Evolutionary conservation across 1,284 basidiomycete genomes (phyloP), one percentile per base, ranked within the genome.

Genomic region (Apiotrichum porosum): DNA sequence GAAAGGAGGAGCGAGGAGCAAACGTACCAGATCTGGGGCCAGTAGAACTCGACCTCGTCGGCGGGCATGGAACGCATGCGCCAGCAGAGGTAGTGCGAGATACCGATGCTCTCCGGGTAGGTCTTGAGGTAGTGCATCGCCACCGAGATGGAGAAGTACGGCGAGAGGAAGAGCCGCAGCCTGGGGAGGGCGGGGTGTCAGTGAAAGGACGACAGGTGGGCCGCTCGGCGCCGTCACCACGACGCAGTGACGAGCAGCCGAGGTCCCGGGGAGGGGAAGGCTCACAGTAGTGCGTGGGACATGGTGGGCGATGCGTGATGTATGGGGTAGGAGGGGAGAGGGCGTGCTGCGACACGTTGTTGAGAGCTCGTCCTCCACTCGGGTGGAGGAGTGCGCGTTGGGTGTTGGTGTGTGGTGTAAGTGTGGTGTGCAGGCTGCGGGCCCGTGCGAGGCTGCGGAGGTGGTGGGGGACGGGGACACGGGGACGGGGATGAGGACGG

Each of bases 11-110:
- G n/a, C n/a, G n/a, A n/a, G n/a, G n/a, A n/a, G n/a, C n/a, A n/a
- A n/a, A 62, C 75, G 40, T 63, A 93, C 91, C 90, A 95, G 71
- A 97, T 81, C 71, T 95, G 93, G 18, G 91, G 90, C 92, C 93
- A 97, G 61, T 94, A 90, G 72, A 94, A 92, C 63, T 86, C 83
- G 49, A 97, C 78, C 59, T 97, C 89, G 47, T 83, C 78, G 17
- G 81, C 81, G 54, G 86, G 82, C 65, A 92, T 81, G 49, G 83
- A 80, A 55, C 80, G 79, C 65, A 97, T 83, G 55, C 91, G 80
- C 51, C 83, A 80, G 40, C 91, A 90, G 54, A 97, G 81, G 71
- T 97, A 97, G 75, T 95, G 93, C 15, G 90, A 93, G 72, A 97
- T 93, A 9, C 92, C 92, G 62, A 97, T 88, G 69, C 90, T 90